A percentile compares a stretch with the other conserved stretches of the same genome.
Evolutionary conservation across 345 rosid species (phyloP).

Genomic region (Trapa bicornis): DNA sequence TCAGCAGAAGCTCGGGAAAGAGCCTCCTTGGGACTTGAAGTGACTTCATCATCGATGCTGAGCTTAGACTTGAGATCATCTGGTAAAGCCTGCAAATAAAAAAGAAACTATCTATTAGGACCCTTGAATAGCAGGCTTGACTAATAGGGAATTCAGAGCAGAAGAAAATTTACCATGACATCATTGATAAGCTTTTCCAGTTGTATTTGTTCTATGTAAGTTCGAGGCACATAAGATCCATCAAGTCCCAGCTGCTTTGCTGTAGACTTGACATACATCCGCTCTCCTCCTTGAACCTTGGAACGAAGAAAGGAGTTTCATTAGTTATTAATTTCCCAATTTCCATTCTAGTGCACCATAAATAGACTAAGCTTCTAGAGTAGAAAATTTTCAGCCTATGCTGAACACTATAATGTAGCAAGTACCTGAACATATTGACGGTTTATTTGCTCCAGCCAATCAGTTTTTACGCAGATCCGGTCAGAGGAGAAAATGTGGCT

Average conservation of each 20-base stretch:
- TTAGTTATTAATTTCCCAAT: background rate
- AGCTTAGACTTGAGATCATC: conserved; percentile 90
- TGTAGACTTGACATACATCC: conserved; percentile 47
- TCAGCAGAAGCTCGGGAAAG: conserved; percentile 96
- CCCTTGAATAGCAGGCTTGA: background rate
- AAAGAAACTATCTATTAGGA: background rate
- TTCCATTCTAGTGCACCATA: background rate
- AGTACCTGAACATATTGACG: conserved; percentile 86
- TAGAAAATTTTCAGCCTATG: background rate
- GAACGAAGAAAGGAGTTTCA: conserved; percentile 6
- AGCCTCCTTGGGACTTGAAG: conserved; percentile 92
- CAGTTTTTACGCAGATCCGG: conserved; percentile 70
- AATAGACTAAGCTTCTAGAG: background rate
- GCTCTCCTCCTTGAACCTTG: conserved; percentile 97
- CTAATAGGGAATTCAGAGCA: background rate
- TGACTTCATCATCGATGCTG: conserved; percentile 80
- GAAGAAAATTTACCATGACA: conserved; percentile 60
- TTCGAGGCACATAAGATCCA: conserved; percentile 78
- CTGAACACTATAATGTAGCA: background rate
- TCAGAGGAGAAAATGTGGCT: conserved; percentile 74
- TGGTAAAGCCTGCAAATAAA: conserved; percentile 64
- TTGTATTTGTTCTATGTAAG: conserved; percentile 96
- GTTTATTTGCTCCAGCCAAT: conserved; percentile 93
- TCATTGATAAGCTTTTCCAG: conserved; percentile 95
- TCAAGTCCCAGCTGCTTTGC: conserved; percentile 83